Base-by-base conservation (phyloP, 73 alveolate species). In the Blepharisma stoltei region DNA sequence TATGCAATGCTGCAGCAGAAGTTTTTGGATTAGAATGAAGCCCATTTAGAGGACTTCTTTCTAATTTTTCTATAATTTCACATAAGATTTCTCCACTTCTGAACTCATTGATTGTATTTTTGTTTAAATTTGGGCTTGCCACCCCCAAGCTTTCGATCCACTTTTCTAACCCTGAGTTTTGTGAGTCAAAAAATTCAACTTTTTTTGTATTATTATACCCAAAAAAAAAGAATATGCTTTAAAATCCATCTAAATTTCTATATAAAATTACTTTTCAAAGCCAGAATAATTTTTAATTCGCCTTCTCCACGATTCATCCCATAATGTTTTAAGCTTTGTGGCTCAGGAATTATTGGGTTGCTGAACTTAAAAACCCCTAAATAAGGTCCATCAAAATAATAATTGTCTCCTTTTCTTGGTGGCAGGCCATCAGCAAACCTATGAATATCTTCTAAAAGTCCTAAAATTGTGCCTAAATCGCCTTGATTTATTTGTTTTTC, bases 401-500 rank as follows among this genome's bases (percentile, higher is more conserved):
- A 32, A 32, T 32, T 32, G 3, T 32, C 41, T 32, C 41, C 46
- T n/a, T 38, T 60, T 25, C 23, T 60, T 60, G 45, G 46, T 20
- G 73, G 73, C 2, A 60, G 2, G 3, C 73, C 73, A 25, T 60
- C 73, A 18, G 73, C 73, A 25, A 60, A 25, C 23, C 46, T 14
- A 38, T 60, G 73, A n/a, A 60, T 8, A 38, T 60, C 73, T 60
- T 60, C 73, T 11, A 60, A 38, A 8, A 60, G 23, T 8, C 73
- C 73, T 8, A 60, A 60, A 9, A 60, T 60, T 8, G 23, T 60
- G n/a, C 18, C 18, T 9, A 60, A 25, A 38, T 60, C 73, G 18
- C 73, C 73, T 18, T 20, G 46, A 60, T 60, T n/a, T n/a, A 60
- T 60, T 60, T 60, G 46, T 25, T 25, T 60, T 60, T 60, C 73